Evolutionary conservation across 2,329 filamentous ascomycete species (phyloP).

Genomic region (Tolypocladium pustulatum): DNA sequence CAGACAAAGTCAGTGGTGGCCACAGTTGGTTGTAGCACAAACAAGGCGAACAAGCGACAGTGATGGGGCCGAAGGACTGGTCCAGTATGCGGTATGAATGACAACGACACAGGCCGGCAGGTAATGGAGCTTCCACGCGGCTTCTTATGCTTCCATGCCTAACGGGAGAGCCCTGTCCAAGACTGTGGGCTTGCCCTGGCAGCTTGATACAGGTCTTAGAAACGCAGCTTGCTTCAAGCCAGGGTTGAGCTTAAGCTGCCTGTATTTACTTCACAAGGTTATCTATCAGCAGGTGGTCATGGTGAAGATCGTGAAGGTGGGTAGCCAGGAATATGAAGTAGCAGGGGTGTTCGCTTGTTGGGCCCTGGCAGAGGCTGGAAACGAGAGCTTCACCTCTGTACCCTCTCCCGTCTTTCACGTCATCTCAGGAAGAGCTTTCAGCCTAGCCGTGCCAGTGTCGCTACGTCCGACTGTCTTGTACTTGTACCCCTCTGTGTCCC

Average conservation of each 20-base stretch:
- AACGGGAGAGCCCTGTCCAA: not conserved
- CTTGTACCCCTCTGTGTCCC: constrained; percentile 2
- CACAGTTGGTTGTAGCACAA: constrained; percentile 5
- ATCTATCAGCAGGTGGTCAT: not conserved
- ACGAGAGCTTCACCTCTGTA: not conserved
- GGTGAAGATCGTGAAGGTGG: not conserved
- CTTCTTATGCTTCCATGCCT: not conserved
- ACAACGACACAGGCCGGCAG: not conserved
- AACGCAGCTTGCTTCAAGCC: constrained; percentile 1
- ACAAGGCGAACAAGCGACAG: constrained; percentile 5
- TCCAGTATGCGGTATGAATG: not conserved
- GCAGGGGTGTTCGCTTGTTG: not conserved
- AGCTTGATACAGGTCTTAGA: not conserved
- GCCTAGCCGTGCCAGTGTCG: constrained; percentile 8
- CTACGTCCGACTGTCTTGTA: constrained; percentile 13
- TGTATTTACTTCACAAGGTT: not conserved
- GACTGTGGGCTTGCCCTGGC: not conserved
- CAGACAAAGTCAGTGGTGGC: not conserved
- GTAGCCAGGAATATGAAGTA: not conserved
- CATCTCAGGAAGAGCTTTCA: not conserved
- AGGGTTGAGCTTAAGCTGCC: not conserved
- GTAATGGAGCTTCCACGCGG: not conserved
- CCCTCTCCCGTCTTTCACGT: not conserved
- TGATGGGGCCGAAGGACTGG: not conserved
- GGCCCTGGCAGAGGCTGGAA: not conserved